Percentiles rank a stretch among this genome's conserved stretches.
Conservation (phyloP, 805 yeast species). For the Yamadazyma phyllophila region DNA sequence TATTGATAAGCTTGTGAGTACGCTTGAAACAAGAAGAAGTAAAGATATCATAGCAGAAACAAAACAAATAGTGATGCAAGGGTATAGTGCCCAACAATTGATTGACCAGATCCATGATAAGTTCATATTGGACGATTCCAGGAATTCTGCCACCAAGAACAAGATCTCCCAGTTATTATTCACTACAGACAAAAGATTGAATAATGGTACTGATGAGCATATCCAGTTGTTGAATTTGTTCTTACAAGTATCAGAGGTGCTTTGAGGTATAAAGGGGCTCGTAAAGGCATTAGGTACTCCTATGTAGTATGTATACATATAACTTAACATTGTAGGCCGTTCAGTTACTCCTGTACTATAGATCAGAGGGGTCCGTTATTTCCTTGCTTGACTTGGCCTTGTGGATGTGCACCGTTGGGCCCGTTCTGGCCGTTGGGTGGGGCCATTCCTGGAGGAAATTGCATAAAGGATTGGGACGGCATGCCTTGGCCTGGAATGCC, state of each 20-base stretch:
- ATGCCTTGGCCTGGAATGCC: conserved; percentile 1
- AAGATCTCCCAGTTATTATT: conserved; percentile 62
- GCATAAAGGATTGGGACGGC: conserved; percentile 6
- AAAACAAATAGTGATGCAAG: conserved; percentile 53
- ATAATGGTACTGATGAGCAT: conserved; percentile 88
- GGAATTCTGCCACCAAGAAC: conserved; percentile 58
- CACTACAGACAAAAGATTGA: conserved; percentile 68
- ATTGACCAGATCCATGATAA: conserved; percentile 69
- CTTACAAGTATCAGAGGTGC: conserved; percentile 27
- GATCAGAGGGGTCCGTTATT: too few relatives aligned
- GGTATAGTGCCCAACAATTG: conserved; percentile 78
- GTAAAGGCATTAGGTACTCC: conserved; percentile 5
- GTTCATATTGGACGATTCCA: conserved; percentile 54
- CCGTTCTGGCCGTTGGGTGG: conserved; percentile 14
- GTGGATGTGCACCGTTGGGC: conserved; percentile 3
- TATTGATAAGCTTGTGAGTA: conserved; percentile 40
- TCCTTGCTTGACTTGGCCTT: conserved; percentile 11
- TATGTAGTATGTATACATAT: neutral
- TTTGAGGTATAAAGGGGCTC: conserved; percentile 8
- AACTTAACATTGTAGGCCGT: too few relatives aligned
- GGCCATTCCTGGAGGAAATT: conserved; percentile 25
- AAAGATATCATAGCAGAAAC: conserved; percentile 40
- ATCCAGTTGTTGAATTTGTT: conserved; percentile 70
- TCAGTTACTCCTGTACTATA: too few relatives aligned
- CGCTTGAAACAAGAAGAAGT: conserved; percentile 25